Evolutionary conservation across 2,329 filamentous ascomycete species (phyloP), one percentile per base, ranked within the genome.

Genomic region (Alternaria angustiovoidea): DNA sequence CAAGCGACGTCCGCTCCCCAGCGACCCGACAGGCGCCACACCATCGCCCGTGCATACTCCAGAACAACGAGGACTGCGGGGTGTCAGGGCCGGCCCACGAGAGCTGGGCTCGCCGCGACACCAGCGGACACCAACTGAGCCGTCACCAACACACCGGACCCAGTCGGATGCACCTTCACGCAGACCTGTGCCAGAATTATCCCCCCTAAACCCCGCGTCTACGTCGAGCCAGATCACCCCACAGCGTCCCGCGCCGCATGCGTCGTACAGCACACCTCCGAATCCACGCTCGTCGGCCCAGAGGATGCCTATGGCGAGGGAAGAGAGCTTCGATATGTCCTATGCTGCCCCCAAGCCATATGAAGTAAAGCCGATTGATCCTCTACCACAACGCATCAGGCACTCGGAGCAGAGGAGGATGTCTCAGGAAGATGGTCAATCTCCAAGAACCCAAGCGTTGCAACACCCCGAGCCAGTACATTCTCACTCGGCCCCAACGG

Each of bases 1-100:
- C 46, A 97, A 94, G 82, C 87, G 94, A 67, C 87, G 94, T 34
- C 94, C 94, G 20, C 81, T 97, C 39, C 94, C 94, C 0, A 89
- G 88, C 1, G 92, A 95, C 74, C 92, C 93, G 14, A 86, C 91
- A 32, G 82, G 75, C 72, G 34, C 72, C 61, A 84, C 86, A 68
- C 75, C 69, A 57, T 78, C 71, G 64, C 73, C 72, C 20, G 41
- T 70, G 46, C 64, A 57, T 49, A 73, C 72, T 6, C 70, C 74
- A 28, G 75, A 78, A 41, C 70, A 69, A 41, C 73, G 75, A 20
- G 71, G 72, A 2, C 59, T 76, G 46, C 66, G 69, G 18, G 71
- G 71, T 8, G 47, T 69, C n/a, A 67, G 76, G 22, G 64, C 75
- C 32, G 76, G 76, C 0, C 75, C 77, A 9, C 72, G 78, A 44